Evolutionary conservation across 164 flowering plant genomes (phyloP).

Genomic region (Chloranthus sessilifolius): DNA sequence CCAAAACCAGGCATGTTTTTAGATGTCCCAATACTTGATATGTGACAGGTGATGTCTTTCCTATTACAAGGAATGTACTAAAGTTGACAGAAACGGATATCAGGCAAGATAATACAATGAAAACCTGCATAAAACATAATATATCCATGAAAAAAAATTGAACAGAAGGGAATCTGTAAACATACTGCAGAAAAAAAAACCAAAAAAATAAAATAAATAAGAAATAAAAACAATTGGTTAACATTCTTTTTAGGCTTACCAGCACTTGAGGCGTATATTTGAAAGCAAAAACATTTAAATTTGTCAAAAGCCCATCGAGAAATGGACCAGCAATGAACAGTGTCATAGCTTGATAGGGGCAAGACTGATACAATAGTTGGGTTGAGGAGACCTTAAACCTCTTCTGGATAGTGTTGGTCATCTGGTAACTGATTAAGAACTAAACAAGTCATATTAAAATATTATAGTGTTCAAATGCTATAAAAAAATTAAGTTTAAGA

Average conservation of each 20-base stretch:
- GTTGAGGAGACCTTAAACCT: conserved; percentile 93
- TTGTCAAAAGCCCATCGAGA: conserved; percentile 77
- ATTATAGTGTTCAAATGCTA: background rate
- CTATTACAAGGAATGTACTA: conserved; percentile 95
- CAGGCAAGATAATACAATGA: conserved; percentile 90
- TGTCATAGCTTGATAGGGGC: conserved; percentile 81
- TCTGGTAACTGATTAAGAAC: conserved; percentile 57
- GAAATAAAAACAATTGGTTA: background rate
- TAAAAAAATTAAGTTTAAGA: background rate
- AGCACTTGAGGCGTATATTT: conserved; percentile 82
- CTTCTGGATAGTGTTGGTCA: conserved; percentile 98
- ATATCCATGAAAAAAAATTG: background rate
- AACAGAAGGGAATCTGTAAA: background rate
- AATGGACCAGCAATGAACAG: conserved; percentile 81
- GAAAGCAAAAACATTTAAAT: conserved; percentile 80
- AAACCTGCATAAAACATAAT: conserved; percentile 51
- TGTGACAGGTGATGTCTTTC: conserved; percentile 97
- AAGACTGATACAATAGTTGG: conserved; percentile 90
- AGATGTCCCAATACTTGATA: conserved; percentile 97
- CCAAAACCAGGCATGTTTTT: conserved; percentile 90
- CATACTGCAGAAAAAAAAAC: background rate
- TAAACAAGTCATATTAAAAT: conserved; percentile 17
- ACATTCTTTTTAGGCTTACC: conserved; percentile 42
- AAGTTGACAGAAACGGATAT: conserved; percentile 95
- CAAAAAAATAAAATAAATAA: background rate